Base-by-base conservation (phyloP, 495 filamentous ascomycete genomes). In the Pyrenula massariospora region DNA sequence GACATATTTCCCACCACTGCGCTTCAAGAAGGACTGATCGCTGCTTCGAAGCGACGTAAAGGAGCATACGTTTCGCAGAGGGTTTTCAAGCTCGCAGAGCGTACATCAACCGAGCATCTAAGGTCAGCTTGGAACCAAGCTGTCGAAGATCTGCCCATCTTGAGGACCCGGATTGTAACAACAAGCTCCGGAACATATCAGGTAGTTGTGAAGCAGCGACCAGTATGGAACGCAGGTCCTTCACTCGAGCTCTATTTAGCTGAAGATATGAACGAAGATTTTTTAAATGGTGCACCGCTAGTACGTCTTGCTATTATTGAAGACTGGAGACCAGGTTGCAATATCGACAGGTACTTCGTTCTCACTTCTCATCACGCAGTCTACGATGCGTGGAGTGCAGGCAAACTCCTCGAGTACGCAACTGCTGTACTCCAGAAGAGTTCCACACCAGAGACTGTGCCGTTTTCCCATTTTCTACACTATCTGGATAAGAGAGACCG, bases 1-100 rank as follows among this genome's bases (percentile, higher is more conserved):
- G 59, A 61, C 25, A 50, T 61, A 12, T 61, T 57, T 23, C 59
- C 81, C n/a, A 82, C 79, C 64, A 82, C 79, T 0, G 73, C 81
- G 3, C 59, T 83, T n/a, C 81, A 84, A 63, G 79, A 80, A 59
- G 80, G 75, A 1, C 67, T 84, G 10, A 70, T 83, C 63, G 72
- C 75, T 1, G 62, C 81, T 3, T 75, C 77, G 0, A 58, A 59
- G 36, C 66, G 65, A 36, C 58, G 59, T 0, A 42, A 54, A 2
- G 66, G 66, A 20, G 52, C 63, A 0, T 77, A 75, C 48, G 59
- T 73, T 2, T 65, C 68, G 10, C 70, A 68, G 24, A 56, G 59
- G 19, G 58, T 68, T 1, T 67, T 66, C 55, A 15, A 22, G 12
- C 56, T 78, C 3, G 62, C 63, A 5, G 31, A 50, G 0, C 49